Evolutionary conservation across 2,329 filamentous ascomycete species (phyloP).

Genomic region (Nothopassalora personata): DNA sequence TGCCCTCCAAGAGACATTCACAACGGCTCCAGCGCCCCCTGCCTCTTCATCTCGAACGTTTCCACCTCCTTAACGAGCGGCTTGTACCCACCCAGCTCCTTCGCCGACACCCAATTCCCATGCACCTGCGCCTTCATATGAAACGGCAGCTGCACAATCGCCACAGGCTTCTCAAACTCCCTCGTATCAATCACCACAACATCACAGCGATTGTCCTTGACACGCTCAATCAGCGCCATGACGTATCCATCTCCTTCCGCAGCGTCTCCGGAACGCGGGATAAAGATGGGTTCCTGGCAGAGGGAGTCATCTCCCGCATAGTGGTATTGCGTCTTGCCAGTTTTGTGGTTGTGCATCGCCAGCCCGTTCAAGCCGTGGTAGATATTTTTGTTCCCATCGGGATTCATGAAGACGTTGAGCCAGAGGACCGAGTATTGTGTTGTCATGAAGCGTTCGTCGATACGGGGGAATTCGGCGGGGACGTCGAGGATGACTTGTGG

Average conservation of each 20-base stretch:
- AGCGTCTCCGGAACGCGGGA: conserved; percentile 39
- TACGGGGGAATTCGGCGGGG: conserved; percentile 42
- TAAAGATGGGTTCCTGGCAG: conserved; percentile 52
- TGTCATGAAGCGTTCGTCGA: conserved; percentile 43
- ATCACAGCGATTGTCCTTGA: conserved; percentile 23
- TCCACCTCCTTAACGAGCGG: conserved; percentile 3
- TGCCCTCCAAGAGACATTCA: neutral
- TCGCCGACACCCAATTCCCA: conserved; percentile 16
- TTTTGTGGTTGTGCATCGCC: conserved; percentile 16
- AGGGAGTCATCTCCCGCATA: conserved; percentile 38
- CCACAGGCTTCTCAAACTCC: conserved; percentile 36
- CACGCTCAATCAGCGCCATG: conserved; percentile 40
- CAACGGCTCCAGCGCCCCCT: conserved; percentile 15
- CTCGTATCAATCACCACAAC: conserved; percentile 41
- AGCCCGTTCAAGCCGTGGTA: conserved; percentile 20
- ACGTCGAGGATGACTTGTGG: conserved; percentile 33
- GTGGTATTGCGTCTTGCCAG: conserved; percentile 30
- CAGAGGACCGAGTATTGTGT: conserved; percentile 38
- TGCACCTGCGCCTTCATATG: conserved; percentile 19
- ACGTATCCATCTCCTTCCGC: conserved; percentile 50
- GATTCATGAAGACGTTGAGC: conserved; percentile 36
- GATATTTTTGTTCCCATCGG: conserved; percentile 32
- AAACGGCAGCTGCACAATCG: conserved; percentile 39
- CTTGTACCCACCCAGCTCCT: conserved; percentile 15
- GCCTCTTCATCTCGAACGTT: conserved; percentile 9